phyloP scores from a whole-genome alignment of 2,329 filamentous ascomycete genomes.

The Epichloe uncinata region DNA sequence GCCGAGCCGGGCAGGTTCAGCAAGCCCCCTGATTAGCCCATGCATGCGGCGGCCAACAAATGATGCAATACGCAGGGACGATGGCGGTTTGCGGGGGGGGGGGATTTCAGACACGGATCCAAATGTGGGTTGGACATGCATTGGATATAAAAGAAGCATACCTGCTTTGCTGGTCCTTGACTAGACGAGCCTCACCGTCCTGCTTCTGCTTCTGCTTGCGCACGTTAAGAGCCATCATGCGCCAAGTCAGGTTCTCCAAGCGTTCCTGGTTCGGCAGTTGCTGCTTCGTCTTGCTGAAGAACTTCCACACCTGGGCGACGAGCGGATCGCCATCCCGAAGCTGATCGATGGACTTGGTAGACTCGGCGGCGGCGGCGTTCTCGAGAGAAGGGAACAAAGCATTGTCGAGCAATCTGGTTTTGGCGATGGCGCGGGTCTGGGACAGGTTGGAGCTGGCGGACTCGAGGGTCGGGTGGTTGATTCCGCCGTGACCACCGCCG shows the following conservation, averaged over 20 bases:
- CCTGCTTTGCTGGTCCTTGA: slow-evolving; percentile 3
- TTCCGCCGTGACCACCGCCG: background rate
- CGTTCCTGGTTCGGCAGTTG: slow-evolving; percentile 87
- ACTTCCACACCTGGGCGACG: slow-evolving; percentile 85
- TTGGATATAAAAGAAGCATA: background rate
- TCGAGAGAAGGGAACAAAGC: slow-evolving; percentile 36
- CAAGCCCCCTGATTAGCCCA: slow-evolving; percentile 3
- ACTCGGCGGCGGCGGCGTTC: slow-evolving; percentile 25
- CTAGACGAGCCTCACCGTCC: slow-evolving; percentile 26
- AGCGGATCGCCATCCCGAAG: slow-evolving; percentile 86
- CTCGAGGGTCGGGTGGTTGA: background rate
- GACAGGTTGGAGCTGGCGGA: background rate
- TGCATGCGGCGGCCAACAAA: background rate
- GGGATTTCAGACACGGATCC: background rate
- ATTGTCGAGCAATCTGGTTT: slow-evolving; percentile 25
- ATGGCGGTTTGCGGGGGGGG: slow-evolving; percentile 7
- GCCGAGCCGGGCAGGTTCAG: background rate
- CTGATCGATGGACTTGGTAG: slow-evolving; percentile 47
- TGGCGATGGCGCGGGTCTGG: slow-evolving; percentile 12
- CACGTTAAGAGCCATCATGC: slow-evolving; percentile 92
- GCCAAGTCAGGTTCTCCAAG: slow-evolving; percentile 96
- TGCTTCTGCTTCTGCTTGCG: slow-evolving; percentile 42
- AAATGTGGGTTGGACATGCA: background rate
- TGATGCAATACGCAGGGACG: slow-evolving; percentile 7
- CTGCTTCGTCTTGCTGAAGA: slow-evolving; percentile 81